Evolutionary conservation across 2,329 filamentous ascomycete genomes (phyloP).

Genomic region (Ophiostoma triangulosporum): DNA sequence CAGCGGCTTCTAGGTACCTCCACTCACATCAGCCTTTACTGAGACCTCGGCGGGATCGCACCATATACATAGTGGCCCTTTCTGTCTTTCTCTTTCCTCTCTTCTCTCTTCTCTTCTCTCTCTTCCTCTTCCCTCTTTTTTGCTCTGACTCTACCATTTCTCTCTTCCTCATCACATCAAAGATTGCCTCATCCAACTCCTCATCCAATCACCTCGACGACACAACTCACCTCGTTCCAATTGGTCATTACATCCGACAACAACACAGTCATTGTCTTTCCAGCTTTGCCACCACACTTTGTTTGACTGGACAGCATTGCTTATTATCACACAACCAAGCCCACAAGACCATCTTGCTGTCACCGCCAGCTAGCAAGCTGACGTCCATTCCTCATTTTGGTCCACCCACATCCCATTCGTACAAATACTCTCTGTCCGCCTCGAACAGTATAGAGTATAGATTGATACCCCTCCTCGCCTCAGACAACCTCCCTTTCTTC

Average conservation of each 20-base stretch:
- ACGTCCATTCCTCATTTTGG: background rate
- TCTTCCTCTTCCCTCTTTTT: background rate
- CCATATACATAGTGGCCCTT: slow-evolving; percentile 7
- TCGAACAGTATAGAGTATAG: background rate
- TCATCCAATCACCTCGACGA: background rate
- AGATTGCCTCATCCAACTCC: background rate
- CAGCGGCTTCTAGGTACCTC: slow-evolving; percentile 10
- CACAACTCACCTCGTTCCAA: background rate
- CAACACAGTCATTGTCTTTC: background rate
- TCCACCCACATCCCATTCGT: background rate
- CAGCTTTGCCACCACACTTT: slow-evolving; percentile 4
- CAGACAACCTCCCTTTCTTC: background rate
- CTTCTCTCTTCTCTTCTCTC: background rate
- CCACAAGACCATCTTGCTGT: background rate
- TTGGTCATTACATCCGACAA: background rate
- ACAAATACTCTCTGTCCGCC: background rate
- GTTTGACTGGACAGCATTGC: slow-evolving; percentile 4
- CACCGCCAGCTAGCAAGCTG: background rate
- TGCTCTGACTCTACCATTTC: no score
- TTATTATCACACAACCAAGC: background rate
- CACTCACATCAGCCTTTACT: background rate
- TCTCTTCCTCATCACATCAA: no score
- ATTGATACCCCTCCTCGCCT: background rate
- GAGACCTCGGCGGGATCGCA: slow-evolving; percentile 4
- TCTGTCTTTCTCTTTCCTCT: background rate